Conservation (phyloP, 2,329 filamentous ascomycete species). For the Hymenoscyphus infarciens region DNA sequence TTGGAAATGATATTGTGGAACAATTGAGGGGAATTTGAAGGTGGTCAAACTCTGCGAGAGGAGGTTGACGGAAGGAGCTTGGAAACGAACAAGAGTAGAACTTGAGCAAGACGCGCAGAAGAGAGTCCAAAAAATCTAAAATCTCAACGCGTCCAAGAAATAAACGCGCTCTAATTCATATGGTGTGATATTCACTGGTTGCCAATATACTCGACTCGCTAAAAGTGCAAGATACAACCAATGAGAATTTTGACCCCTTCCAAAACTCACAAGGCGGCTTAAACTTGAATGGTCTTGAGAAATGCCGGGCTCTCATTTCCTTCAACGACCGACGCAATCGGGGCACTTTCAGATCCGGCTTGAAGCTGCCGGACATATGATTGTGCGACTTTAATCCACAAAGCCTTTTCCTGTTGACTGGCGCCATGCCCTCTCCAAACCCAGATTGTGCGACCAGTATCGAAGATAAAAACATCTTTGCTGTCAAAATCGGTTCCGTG, state of each 20-base stretch:
- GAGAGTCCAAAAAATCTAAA: too few species aligned
- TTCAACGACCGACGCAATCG: constrained; percentile 55
- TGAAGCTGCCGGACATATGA: constrained; percentile 44
- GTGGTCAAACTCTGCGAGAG: too few species aligned
- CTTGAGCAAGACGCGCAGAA: too few species aligned
- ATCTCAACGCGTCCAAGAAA: too few species aligned
- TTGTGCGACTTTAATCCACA: constrained; percentile 59
- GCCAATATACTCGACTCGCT: too few species aligned
- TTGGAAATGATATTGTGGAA: too few species aligned
- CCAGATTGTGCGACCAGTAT: constrained; percentile 58
- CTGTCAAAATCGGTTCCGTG: constrained; percentile 49
- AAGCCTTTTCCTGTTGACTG: constrained; percentile 54
- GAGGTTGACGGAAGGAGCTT: too few species aligned
- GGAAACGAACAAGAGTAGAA: too few species aligned
- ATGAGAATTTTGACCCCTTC: not conserved
- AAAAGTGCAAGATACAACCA: not conserved
- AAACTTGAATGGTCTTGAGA: constrained; percentile 17
- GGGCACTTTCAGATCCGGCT: constrained; percentile 33
- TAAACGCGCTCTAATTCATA: too few species aligned
- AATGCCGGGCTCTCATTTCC: constrained; percentile 55
- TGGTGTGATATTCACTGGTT: too few species aligned
- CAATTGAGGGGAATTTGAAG: too few species aligned
- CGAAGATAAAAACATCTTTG: constrained; percentile 60
- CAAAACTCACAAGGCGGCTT: not conserved
- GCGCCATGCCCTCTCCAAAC: constrained; percentile 62